Evolutionary conservation across 1,284 basidiomycete genomes (phyloP).

Genomic region (Golubevia sp.): DNA sequence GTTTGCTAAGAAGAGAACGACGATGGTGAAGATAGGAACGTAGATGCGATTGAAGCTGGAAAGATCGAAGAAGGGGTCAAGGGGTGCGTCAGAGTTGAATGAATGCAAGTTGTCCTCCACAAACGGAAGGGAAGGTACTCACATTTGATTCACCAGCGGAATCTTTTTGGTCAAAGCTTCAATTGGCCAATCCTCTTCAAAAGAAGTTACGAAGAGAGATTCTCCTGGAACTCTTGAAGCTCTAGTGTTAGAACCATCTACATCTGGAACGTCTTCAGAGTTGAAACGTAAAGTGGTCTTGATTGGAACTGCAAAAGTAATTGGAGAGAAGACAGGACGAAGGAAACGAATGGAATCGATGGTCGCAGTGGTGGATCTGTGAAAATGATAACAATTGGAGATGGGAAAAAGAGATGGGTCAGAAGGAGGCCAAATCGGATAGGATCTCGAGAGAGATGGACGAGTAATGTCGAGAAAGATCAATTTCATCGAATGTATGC

Average conservation of each 20-base stretch:
- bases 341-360: conserved; percentile 24
- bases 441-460: too few relatives aligned
- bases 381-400: too few relatives aligned
- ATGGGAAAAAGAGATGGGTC: too few relatives aligned
- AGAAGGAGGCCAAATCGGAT: too few relatives aligned
- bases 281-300: conserved; percentile 21
- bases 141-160: conserved; percentile 13
- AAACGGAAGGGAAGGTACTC: too few relatives aligned
- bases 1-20: conserved; percentile 26
- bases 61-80: too few relatives aligned
- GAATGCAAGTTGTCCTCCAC: too few relatives aligned
- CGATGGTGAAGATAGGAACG: conserved; percentile 17
- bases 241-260: not conserved
- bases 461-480: too few relatives aligned
- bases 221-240: not conserved
- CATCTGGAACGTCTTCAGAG: conserved; percentile 13
- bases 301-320: conserved; percentile 32
- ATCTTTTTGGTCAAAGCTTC: conserved; percentile 14
- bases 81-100: too few relatives aligned
- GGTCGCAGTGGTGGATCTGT: conserved; percentile 15
- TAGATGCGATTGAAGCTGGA: conserved; percentile 12
- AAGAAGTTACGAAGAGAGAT: conserved; percentile 32
- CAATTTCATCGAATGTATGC: too few relatives aligned
- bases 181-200: conserved; percentile 27
- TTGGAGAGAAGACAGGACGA: conserved; percentile 28